Evolutionary conservation across 2,329 filamentous ascomycete genomes (phyloP), one percentile per base, ranked within the genome.

Genomic region (Thielaviopsis populi): DNA sequence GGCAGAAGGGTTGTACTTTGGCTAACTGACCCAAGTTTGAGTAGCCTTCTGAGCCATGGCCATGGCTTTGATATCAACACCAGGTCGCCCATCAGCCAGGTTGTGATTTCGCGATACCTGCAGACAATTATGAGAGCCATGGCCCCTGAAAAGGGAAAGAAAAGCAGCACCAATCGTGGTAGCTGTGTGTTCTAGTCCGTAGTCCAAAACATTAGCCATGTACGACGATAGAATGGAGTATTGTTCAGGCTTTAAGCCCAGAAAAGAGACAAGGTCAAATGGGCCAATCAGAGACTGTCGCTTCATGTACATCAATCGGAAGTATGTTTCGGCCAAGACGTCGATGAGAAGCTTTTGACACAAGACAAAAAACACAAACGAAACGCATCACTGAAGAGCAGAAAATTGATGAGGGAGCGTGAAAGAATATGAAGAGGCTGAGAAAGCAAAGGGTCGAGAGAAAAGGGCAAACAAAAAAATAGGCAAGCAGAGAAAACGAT

Each of bases 241-340:
- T 17, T n/a, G 27, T 56, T 56, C 37, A 56, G 37, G 53, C 53
- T 56, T 56, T n/a, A 56, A 56, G 53, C 53, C n/a, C 30, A 30
- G 5, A 15, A n/a, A n/a, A 37, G 7, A 56, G 30, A 27, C 22
- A 50, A 46, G 33, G 41, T 58, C 41, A 19, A 43, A 46, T 43
- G n/a, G 50, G 33, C 64, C 64, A 63, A 63, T 66, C 46, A 66
- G 46, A 41, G 48, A 56, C 19, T 19, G n/a, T 63, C 62, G 61
- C 64, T 63, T 63, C 8, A 17, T 30, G 64, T 54, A 61, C 58
- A 66, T 66, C 64, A 66, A 66, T 66, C 64, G 56, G 43, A 37
- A 19, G 42, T 27, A 58, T 61, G 64, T 66, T 66, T 66, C 64
- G 61, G 54, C 64, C 19, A 59, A 53, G 64, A 58, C 41, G 33